phyloP scores from a whole-genome alignment of 805 yeast species.

The Candida palmyrensis region DNA sequence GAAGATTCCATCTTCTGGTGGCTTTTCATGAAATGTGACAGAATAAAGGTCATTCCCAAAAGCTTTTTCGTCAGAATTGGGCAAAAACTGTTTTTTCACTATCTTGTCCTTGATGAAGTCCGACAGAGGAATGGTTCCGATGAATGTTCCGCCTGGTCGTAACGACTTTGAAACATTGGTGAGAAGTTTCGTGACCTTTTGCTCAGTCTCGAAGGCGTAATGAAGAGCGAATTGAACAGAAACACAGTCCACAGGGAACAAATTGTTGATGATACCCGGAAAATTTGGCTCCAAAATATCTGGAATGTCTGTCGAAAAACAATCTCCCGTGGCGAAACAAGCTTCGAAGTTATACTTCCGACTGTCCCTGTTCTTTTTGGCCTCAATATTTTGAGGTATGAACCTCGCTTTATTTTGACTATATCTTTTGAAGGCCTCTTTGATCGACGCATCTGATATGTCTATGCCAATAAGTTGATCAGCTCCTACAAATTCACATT shows the following conservation, averaged over 20 bases:
- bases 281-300: conserved; percentile 60
- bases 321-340: conserved; percentile 88
- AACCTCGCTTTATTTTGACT: conserved; percentile 43
- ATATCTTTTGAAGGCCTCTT: conserved; percentile 79
- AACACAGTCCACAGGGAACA: conserved; percentile 82
- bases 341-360: conserved; percentile 65
- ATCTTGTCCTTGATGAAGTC: conserved; percentile 74
- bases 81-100: conserved; percentile 40
- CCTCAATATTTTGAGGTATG: conserved; percentile 11
- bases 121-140: conserved; percentile 93
- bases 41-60: conserved; percentile 87
- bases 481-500: conserved; percentile 73
- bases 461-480: conserved; percentile 86
- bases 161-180: conserved; percentile 73
- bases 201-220: conserved; percentile 87
- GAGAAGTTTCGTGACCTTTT: conserved; percentile 66
- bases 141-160: conserved; percentile 77
- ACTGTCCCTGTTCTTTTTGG: conserved; percentile 21
- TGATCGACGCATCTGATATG: conserved; percentile 81
- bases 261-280: conserved; percentile 51
- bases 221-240: conserved; percentile 91
- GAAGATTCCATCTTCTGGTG: conserved; percentile 73
- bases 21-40: conserved; percentile 73
- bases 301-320: conserved; percentile 69
- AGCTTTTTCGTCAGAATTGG: conserved; percentile 33